A percentile compares a stretch with the other conserved stretches of the same genome.
Evolutionary conservation across 306 rosid genomes (phyloP).

Genomic region (Cyamopsis tetragonoloba): DNA sequence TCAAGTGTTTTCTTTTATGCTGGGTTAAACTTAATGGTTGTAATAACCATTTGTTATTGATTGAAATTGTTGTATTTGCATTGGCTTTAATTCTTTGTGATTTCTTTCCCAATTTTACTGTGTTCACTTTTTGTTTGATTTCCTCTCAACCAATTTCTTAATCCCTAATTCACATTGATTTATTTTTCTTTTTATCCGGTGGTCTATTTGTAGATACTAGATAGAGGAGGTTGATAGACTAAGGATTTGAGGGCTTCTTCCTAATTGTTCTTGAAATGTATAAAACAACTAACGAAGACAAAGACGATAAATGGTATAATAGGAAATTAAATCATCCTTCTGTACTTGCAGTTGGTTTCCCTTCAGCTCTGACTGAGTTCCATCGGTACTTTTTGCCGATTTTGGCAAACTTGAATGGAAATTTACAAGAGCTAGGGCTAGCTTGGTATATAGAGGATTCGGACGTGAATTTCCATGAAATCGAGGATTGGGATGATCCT

Average conservation of each 20-base stretch:
- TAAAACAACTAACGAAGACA: constrained; percentile 16
- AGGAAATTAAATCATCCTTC: constrained; percentile 33
- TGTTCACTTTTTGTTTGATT: background rate
- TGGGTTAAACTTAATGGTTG: background rate
- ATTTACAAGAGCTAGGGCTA: constrained; percentile 1
- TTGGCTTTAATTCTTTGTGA: background rate
- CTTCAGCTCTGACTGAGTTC: constrained; percentile 21
- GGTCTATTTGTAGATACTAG: constrained; percentile 21
- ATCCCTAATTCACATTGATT: background rate
- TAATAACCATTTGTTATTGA: background rate
- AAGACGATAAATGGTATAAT: constrained; percentile 24
- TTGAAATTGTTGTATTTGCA: background rate
- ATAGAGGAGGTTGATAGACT: constrained; percentile 21
- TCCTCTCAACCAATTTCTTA: background rate
- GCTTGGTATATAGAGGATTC: constrained; percentile 21
- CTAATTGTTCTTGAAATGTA: constrained; percentile 31
- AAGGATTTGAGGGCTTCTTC: constrained; percentile 1
- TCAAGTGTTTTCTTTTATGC: background rate
- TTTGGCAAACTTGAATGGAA: constrained; percentile 12
- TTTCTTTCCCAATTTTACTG: constrained; percentile 2
- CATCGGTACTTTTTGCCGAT: constrained; percentile 19
- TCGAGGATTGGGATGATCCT: constrained; percentile 56
- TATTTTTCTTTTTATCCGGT: background rate
- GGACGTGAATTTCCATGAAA: constrained; percentile 18
- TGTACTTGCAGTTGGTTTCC: background rate